phyloP scores from a whole-genome alignment of 176 grass and related monocot genomes.

The Musa troglodytarum region DNA sequence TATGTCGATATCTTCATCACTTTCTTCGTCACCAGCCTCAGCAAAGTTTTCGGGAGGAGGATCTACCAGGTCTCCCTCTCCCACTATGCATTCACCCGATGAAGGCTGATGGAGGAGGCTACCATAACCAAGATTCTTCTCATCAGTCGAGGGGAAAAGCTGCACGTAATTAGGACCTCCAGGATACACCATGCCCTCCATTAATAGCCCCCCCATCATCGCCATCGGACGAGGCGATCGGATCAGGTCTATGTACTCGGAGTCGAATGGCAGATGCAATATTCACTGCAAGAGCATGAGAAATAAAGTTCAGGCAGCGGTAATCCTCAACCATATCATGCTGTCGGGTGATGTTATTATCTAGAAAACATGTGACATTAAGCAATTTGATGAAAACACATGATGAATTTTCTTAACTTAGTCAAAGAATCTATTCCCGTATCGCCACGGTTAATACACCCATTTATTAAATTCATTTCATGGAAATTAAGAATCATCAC shows the following conservation, averaged over 20 bases:
- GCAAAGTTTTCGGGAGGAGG: slow-evolving; percentile 49
- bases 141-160: background rate
- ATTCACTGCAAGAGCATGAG: background rate
- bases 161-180: background rate
- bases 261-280: background rate
- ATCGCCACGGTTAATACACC: no score
- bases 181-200: slow-evolving; percentile 10
- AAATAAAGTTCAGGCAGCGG: no score
- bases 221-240: background rate
- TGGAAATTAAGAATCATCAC: no score
- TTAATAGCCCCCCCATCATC: slow-evolving; percentile 12
- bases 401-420: no score
- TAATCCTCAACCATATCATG: no score
- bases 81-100: slow-evolving; percentile 50
- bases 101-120: slow-evolving; percentile 34
- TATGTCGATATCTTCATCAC: slow-evolving; percentile 67
- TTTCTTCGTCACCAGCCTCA: slow-evolving; percentile 52
- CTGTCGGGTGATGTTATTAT: no score
- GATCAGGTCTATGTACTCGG: background rate
- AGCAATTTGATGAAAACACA: no score
- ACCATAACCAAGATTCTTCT: slow-evolving; percentile 37
- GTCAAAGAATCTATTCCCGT: no score
- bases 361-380: no score
- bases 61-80: slow-evolving; percentile 54
- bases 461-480: no score